These are phyloP conservation scores for Pleurostoma richardsiae DNA, from an alignment of 2,329 filamentous ascomycete genomes.

Conservation along the genomic window DNA sequence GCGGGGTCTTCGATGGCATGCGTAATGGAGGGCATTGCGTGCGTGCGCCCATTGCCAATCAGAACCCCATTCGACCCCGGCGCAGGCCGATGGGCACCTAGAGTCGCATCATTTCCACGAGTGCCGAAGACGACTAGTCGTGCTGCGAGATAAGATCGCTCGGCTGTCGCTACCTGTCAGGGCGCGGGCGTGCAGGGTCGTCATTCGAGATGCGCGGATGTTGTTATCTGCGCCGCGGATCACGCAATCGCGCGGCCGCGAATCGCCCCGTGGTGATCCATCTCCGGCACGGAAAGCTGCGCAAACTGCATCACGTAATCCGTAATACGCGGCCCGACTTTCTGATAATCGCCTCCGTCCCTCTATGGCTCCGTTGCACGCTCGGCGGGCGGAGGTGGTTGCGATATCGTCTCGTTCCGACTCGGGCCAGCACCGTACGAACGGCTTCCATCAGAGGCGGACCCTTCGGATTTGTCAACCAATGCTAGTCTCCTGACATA, in stretches of 20 bases:
- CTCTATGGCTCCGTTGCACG: no score
- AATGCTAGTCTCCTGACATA: no score
- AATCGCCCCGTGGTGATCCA: not conserved
- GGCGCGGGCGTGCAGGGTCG: not conserved
- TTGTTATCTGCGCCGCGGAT: slow-evolving; percentile 18
- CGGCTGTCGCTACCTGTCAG: not conserved
- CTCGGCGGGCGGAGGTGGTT: no score
- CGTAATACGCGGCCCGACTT: no score
- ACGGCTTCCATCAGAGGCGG: no score
- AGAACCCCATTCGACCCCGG: not conserved
- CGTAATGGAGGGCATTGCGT: not conserved
- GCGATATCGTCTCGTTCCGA: no score
- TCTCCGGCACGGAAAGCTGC: no score
- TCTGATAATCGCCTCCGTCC: no score
- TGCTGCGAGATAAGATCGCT: not conserved
- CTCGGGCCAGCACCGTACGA: no score
- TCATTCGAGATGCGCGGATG: slow-evolving; percentile 8
- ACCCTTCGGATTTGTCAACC: no score
- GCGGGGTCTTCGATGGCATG: not conserved
- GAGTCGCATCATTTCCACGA: not conserved
- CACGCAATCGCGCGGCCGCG: slow-evolving; percentile 15
- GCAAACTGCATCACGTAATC: no score
- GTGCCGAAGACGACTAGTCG: not conserved
- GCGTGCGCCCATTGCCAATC: not conserved
- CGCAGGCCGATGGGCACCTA: not conserved